These are phyloP conservation scores for Talaromyces sp. DNA, from an alignment of 2,329 filamentous ascomycete genomes.

Conservation along the genomic window DNA sequence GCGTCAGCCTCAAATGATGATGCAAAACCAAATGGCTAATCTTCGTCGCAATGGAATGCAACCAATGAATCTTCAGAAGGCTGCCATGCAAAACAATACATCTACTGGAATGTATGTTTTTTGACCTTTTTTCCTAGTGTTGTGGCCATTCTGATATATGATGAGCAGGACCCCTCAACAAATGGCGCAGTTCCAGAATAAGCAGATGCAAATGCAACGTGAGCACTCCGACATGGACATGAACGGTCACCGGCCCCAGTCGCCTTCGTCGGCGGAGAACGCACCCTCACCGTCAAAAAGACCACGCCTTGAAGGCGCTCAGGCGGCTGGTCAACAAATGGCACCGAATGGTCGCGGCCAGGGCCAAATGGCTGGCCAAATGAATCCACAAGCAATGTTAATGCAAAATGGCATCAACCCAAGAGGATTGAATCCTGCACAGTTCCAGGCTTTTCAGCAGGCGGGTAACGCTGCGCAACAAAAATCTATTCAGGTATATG, in stretches of 20 bases:
- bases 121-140: not conserved
- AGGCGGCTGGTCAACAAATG: constrained; percentile 72
- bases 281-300: constrained; percentile 90
- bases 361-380: constrained; percentile 65
- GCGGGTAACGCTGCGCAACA: constrained; percentile 58
- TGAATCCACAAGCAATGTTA: constrained; percentile 49
- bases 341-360: constrained; percentile 68
- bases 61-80: constrained; percentile 55
- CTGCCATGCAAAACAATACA: constrained; percentile 69
- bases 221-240: constrained; percentile 84
- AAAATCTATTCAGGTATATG: constrained; percentile 84
- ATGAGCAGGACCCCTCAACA: constrained; percentile 53
- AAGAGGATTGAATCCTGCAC: constrained; percentile 64
- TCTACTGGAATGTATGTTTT: constrained; percentile 28
- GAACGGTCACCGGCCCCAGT: constrained; percentile 72
- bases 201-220: constrained; percentile 65
- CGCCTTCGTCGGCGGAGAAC: constrained; percentile 77
- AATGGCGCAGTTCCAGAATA: constrained; percentile 62
- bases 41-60: constrained; percentile 50
- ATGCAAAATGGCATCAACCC: constrained; percentile 68
- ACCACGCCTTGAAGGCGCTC: constrained; percentile 69
- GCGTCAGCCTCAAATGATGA: constrained; percentile 60
- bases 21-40: constrained; percentile 51
- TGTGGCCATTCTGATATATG: not conserved
- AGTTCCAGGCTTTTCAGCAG: constrained; percentile 64